Evolutionary conservation across 176 grass and related monocot species (phyloP).

Genomic region (Pontederia crassipes): DNA sequence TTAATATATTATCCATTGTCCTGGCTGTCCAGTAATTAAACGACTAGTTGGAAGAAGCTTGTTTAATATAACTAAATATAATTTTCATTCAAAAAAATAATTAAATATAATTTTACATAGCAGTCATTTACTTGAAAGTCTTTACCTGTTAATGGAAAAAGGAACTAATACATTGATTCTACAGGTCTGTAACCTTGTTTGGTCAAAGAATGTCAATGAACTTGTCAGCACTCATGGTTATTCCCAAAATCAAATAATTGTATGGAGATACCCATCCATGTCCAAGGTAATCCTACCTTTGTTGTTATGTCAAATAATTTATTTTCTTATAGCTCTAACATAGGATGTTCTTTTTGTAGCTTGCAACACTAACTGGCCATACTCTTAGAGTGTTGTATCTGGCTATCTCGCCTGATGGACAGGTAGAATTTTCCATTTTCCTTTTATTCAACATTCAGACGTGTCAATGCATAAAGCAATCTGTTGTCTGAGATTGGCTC

Average conservation of each 20-base stretch:
- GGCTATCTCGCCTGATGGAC: conserved; percentile 91
- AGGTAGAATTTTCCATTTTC: conserved; percentile 31
- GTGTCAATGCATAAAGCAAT: neutral
- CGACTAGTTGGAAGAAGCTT: no score
- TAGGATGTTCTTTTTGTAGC: conserved; percentile 35
- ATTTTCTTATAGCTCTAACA: neutral
- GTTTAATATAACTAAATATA: no score
- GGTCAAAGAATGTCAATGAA: conserved; percentile 99
- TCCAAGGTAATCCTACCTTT: conserved; percentile 48
- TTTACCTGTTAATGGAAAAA: no score
- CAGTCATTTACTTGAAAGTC: no score
- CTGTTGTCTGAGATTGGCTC: neutral
- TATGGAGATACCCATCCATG: conserved; percentile 98
- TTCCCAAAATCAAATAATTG: conserved; percentile 98
- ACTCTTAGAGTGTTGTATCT: conserved; percentile 85
- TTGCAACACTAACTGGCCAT: conserved; percentile 86
- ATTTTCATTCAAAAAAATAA: no score
- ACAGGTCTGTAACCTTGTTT: conserved; percentile 96
- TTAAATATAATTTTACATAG: no score
- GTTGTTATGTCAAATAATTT: neutral
- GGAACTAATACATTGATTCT: no score
- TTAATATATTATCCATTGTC: no score
- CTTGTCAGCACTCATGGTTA: conserved; percentile 95
- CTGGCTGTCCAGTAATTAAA: no score
- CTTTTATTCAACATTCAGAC: neutral